Conservation (phyloP, 2,329 filamentous ascomycete species). For the Colletotrichum sp. region DNA sequence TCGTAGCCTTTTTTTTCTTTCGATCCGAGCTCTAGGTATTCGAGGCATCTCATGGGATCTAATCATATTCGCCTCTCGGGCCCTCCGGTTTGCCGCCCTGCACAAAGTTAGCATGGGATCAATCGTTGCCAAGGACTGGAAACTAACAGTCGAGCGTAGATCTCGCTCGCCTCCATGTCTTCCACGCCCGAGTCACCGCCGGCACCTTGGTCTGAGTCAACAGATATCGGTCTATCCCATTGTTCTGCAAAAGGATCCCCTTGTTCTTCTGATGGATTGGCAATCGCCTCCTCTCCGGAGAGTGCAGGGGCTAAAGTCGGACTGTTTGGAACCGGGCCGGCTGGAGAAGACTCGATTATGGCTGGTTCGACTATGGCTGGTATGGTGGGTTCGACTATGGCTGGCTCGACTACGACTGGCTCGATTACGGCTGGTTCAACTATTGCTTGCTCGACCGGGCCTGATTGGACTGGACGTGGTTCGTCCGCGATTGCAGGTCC, state of each 20-base stretch:
- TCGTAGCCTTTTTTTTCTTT: constrained; percentile 5
- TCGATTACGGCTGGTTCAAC: not conserved
- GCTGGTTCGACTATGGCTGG: not conserved
- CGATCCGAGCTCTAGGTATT: not conserved
- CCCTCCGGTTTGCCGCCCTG: not conserved
- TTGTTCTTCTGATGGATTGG: not conserved
- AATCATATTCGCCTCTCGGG: not conserved
- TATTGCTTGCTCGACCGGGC: not conserved
- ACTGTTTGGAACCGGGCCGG: not conserved
- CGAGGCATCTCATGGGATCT: not conserved
- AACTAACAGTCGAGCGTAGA: not conserved
- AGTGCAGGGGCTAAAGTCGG: not conserved
- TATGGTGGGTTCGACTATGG: not conserved
- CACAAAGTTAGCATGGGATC: not conserved
- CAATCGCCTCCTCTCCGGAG: not conserved
- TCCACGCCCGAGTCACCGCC: not conserved
- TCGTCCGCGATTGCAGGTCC: not conserved
- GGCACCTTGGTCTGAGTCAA: not conserved
- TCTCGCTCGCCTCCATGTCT: not conserved
- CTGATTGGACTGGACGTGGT: not conserved
- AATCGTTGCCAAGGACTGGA: too few relatives aligned
- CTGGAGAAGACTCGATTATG: not conserved
- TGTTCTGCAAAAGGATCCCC: not conserved
- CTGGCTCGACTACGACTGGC: too few relatives aligned
- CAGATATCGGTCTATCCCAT: not conserved